Evolutionary conservation across 163 green algal species (phyloP).

Genomic region (Scenedesmus sp.): DNA sequence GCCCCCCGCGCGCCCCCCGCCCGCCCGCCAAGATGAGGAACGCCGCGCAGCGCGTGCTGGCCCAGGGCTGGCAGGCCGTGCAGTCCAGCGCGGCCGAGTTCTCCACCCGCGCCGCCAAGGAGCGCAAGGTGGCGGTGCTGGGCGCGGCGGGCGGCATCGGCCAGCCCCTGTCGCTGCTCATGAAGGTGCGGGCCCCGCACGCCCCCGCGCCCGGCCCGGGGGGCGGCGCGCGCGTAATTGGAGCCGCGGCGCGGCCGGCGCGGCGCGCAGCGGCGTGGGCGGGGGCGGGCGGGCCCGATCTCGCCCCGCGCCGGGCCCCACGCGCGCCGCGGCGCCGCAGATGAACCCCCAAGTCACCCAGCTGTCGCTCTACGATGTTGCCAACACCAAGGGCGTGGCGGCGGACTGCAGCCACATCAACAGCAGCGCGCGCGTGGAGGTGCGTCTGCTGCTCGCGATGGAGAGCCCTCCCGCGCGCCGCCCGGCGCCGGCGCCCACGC

Average conservation of each 20-base stretch:
- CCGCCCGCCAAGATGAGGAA: slow-evolving; percentile 23
- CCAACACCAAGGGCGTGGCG: slow-evolving; percentile 92
- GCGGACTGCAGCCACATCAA: slow-evolving; percentile 98
- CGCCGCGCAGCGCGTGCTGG: slow-evolving; percentile 19
- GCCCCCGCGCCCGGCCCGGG: neutral
- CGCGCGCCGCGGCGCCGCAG: slow-evolving; percentile 47
- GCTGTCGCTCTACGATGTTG: slow-evolving; percentile 96
- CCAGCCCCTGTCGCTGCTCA: slow-evolving; percentile 94
- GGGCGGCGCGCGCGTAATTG: neutral
- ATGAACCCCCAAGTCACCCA: slow-evolving; percentile 85
- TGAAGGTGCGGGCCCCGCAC: slow-evolving; percentile 76
- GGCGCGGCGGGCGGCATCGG: slow-evolving; percentile 98
- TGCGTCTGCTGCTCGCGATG: no score
- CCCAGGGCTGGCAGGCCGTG: slow-evolving; percentile 15
- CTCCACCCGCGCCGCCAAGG: slow-evolving; percentile 22
- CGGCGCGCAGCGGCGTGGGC: neutral
- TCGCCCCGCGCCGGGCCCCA: neutral
- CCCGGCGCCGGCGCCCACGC: no score
- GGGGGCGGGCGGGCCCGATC: no score
- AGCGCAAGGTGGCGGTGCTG: slow-evolving; percentile 89
- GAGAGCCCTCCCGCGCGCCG: no score
- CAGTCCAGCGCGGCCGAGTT: slow-evolving; percentile 19
- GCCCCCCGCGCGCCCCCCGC: neutral
- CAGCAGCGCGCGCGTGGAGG: slow-evolving; percentile 67
- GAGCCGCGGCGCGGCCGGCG: neutral